Evolutionary conservation across 208 protist genomes (phyloP), one percentile per base, ranked within the genome.

Genomic region (Wallacemonas sp.): DNA sequence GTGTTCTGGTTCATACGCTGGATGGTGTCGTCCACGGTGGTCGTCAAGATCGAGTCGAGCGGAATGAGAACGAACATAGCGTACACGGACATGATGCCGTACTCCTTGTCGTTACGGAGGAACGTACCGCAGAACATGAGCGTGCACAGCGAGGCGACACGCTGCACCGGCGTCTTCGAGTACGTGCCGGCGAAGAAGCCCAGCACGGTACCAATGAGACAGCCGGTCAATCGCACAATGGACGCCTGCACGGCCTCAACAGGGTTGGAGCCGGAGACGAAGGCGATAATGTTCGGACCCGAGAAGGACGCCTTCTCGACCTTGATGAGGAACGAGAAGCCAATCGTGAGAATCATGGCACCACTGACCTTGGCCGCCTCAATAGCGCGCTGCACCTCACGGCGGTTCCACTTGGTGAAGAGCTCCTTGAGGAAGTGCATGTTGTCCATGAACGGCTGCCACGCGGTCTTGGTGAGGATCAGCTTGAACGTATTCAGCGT

Each of bases 1-100:
- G 91, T 96, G 77, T 91, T 94, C 67, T 96, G 87, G 61, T 96
- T 91, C 86, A 96, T 94, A 57, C 87, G 85, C 46, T 73, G 36
- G n/a, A 93, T 75, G 28, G 85, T 88, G 65, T 92, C 84, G 23
- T 75, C 72, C 8, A 87, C 72, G 38, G 84, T 91, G 23, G 79
- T 82, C 61, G 55, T 26, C 0, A 70, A 32, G 36, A 92, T 79
- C n/a, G 74, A 81, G 65, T 91, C 62, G 20, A 92, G 77, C 3
- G 91, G 86, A 59, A 96, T 88, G 66, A 92, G 72, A 55, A 96
- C 87, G 67, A 96, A 94, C 84, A 89, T 91, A 36, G 77, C 87
- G 76, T 94, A 96, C 31, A 96, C 74, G 26, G 79, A 74, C 81
- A 96, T 92, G 63, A 94, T 75, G 62, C 87, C 84, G 74, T 92